Evolutionary conservation across 73 alveolate species (phyloP), one percentile per base, ranked within the genome.

Genomic region (Urostyla sp.): DNA sequence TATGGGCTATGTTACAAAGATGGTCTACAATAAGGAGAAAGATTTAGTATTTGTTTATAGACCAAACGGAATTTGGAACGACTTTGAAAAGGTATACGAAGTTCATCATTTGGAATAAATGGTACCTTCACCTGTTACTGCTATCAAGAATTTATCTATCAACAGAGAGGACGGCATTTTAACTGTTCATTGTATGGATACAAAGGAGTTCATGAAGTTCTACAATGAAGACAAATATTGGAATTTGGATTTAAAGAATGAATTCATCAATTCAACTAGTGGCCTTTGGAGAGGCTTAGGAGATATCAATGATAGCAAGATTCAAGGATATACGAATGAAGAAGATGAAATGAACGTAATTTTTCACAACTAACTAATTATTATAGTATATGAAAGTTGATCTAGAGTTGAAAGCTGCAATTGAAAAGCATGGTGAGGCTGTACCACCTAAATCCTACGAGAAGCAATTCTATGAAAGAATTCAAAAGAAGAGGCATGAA

Each of bases 11-110:
- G 92, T 88, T 46, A 75, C 92, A 7, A 91, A 74, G 63, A 86
- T 89, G 87, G 82, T 69, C 46, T 91, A 83, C 76, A 87, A 86
- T 53, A 87, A 84, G 78, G 97, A 91, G 59, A 91, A 88, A 58
- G 97, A 91, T 52, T 75, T 91, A 37, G 90, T 91, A 18, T 91
- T 91, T 75, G 97, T 91, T 44, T 88, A 91, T 69, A 87, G 84
- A 54, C 92, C 89, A 63, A 88, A 84, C 31, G 90, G 93, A 37
- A 53, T 75, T 34, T 87, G 90, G 75, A 48, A 57, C 18, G 85
- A 74, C 26, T 63, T 67, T 31, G 97, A 91, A 60, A 75, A 88
- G 52, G 94, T 91, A 10, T 88, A 87, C 49, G 97, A 91, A 88
- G 61, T 83, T 46, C 95, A 88, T 75, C 97, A 91, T 55, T 69